These are phyloP conservation scores for Sindora glabra DNA, from an alignment of 306 rosid species.

Conservation along the genomic window DNA sequence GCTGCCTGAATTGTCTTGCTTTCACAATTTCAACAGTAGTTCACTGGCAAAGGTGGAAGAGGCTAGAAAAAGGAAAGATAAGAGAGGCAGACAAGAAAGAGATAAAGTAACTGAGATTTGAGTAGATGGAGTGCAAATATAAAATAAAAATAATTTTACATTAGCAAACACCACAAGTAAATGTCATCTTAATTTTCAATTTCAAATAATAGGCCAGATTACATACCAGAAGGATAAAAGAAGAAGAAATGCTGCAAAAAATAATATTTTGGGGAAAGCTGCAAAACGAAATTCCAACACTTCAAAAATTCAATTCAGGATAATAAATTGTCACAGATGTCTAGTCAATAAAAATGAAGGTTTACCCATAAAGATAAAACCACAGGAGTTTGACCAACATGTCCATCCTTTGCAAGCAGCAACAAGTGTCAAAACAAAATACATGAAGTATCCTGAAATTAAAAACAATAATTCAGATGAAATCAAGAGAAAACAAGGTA, in stretches of 20 bases:
- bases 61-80: neutral
- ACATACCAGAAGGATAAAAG: slow-evolving; percentile 96
- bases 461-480: slow-evolving; percentile 16
- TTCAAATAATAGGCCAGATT: slow-evolving; percentile 19
- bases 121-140: neutral
- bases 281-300: slow-evolving; percentile 43
- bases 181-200: neutral
- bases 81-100: slow-evolving; percentile 2
- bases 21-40: neutral
- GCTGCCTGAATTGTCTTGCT: slow-evolving; percentile 2
- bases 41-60: neutral
- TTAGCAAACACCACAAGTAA: slow-evolving; percentile 1
- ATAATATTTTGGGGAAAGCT: slow-evolving; percentile 83
- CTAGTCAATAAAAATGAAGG: slow-evolving; percentile 14
- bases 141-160: neutral
- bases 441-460: slow-evolving; percentile 66
- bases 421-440: slow-evolving; percentile 52
- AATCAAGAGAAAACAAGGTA: slow-evolving; percentile 8
- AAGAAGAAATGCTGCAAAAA: slow-evolving; percentile 93
- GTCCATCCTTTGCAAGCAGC: slow-evolving; percentile 80
- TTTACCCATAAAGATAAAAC: slow-evolving; percentile 87
- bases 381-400: slow-evolving; percentile 80
- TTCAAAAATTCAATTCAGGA: slow-evolving; percentile 22
- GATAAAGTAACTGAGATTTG: neutral
- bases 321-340: neutral